These are phyloP conservation scores for Candida glaebosa DNA, from an alignment of 805 yeast genomes.

Conservation along the genomic window DNA sequence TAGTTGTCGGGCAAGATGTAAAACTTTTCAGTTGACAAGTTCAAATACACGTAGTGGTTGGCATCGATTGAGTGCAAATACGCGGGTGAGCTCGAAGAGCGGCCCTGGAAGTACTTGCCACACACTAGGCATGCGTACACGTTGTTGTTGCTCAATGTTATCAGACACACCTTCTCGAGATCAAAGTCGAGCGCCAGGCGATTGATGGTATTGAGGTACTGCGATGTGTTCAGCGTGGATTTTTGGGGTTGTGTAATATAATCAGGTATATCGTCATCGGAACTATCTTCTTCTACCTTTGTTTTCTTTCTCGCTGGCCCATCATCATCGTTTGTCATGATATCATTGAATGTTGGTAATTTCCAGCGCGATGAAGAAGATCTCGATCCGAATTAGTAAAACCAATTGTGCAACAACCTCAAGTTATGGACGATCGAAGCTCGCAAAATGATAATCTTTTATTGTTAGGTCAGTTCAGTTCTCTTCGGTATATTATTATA, in stretches of 20 bases:
- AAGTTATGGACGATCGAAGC: no score
- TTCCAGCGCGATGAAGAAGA: no score
- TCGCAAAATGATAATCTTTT: no score
- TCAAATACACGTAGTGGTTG: conserved; percentile 62
- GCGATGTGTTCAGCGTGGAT: conserved; percentile 1
- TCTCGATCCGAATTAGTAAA: no score
- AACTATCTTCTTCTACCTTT: conserved; percentile 2
- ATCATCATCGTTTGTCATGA: neutral
- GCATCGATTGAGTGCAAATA: conserved; percentile 62
- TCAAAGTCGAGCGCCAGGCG: conserved; percentile 59
- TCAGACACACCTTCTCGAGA: conserved; percentile 61
- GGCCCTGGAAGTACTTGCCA: conserved; percentile 71
- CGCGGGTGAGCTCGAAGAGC: conserved; percentile 61
- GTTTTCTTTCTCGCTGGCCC: conserved; percentile 1
- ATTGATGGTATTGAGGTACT: conserved; percentile 42
- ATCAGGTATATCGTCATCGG: conserved; percentile 12
- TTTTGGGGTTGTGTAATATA: conserved; percentile 5
- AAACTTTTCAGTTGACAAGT: conserved; percentile 45
- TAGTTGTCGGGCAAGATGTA: conserved; percentile 64
- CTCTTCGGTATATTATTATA: no score
- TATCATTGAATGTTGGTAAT: no score
- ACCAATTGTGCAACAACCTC: no score
- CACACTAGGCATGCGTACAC: conserved; percentile 72
- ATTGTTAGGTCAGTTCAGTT: no score
- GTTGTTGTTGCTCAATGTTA: conserved; percentile 56